Base-by-base conservation (phyloP, 305 asterid species). In the Fraxinus baroniana region DNA sequence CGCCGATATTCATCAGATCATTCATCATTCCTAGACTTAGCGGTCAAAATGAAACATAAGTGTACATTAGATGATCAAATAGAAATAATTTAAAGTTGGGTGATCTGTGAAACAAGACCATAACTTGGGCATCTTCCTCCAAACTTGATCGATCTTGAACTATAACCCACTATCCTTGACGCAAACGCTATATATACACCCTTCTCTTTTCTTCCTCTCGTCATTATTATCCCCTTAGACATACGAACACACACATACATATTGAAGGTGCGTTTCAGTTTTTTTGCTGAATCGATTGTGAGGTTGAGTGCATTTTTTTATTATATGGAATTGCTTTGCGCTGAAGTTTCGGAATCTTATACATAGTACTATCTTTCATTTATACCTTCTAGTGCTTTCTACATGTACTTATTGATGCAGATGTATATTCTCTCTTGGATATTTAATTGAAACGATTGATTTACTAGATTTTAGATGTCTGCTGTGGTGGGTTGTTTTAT, bases 111-210 rank as follows among this genome's bases (percentile, higher is more conserved):
- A 5, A 70, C 77, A 44, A 18, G 44, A 78, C 15, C 13, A 2
- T 39, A 41, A 30, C 44, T 39, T 10, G 33, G 79, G 76, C 77
- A 30, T 82, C 78, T 79, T 79, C 77, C 7, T 30, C 79, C 33
- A 17, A 79, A 62, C 78, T 80, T 57, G 82, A 75, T 85, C 78
- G 64, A 83, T 39, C 62, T 60, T 78, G 78, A 55, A 60, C 83
- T 28, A 73, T 39, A 66, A 37, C 30, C 20, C 76, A 33, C 76
- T 24, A 0, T 5, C n/a, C 74, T 82, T 78, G 79, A 7, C 85
- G 82, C 90, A 83, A 84, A 85, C 92, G 79, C 80, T 88, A 86
- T 85, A 84, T 88, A 86, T 86, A 89, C 87, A 86, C 76, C 74
- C 41, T 70, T 41, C 33, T 6, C 22, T 37, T 18, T 57, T 26